Percentiles rank a stretch among this genome's conserved stretches.
These are phyloP conservation scores for Nitzschia inconspicua DNA, from an alignment of 108 stramenopile genomes.

Conservation along the genomic window DNA sequence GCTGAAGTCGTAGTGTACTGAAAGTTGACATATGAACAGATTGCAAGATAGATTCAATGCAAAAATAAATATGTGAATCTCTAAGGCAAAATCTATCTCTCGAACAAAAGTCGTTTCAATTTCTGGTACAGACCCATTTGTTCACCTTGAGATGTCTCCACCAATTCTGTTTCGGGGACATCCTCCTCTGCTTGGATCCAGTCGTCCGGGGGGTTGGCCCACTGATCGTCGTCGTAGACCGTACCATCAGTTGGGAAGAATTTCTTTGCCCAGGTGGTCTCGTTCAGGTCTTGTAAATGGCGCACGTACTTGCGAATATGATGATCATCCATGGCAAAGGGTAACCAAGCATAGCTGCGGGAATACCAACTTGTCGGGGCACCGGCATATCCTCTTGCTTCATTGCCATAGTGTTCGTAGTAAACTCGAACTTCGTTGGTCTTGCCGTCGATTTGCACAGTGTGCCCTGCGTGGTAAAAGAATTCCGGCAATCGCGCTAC, in stretches of 20 bases:
- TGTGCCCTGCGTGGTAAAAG: conserved; percentile 80
- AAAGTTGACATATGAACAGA: too few relatives aligned
- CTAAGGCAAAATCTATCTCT: too few relatives aligned
- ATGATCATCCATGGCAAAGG: conserved; percentile 54
- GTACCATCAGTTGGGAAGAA: conserved; percentile 1
- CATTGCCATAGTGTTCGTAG: conserved; percentile 52
- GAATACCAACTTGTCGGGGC: conserved; percentile 71
- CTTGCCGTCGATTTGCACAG: conserved; percentile 53
- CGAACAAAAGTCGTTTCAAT: too few relatives aligned
- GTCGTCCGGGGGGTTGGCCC: conserved; percentile 24
- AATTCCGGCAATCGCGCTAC: conserved; percentile 74
- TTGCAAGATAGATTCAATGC: too few relatives aligned
- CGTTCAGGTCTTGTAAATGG: conserved; percentile 9
- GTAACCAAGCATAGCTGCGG: conserved; percentile 54
- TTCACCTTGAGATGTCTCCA: not conserved
- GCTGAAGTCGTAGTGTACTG: too few relatives aligned
- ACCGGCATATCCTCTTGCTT: conserved; percentile 26
- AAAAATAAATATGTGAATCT: too few relatives aligned
- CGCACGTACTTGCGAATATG: conserved; percentile 28
- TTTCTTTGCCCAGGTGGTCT: conserved; percentile 1
- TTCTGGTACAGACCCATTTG: too few relatives aligned
- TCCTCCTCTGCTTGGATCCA: not conserved
- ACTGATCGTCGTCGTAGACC: conserved; percentile 19
- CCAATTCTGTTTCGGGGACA: not conserved
- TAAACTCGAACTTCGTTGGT: conserved; percentile 15